Conservation (phyloP, 2,329 filamentous ascomycete genomes). For the Ascochyta pisi region DNA sequence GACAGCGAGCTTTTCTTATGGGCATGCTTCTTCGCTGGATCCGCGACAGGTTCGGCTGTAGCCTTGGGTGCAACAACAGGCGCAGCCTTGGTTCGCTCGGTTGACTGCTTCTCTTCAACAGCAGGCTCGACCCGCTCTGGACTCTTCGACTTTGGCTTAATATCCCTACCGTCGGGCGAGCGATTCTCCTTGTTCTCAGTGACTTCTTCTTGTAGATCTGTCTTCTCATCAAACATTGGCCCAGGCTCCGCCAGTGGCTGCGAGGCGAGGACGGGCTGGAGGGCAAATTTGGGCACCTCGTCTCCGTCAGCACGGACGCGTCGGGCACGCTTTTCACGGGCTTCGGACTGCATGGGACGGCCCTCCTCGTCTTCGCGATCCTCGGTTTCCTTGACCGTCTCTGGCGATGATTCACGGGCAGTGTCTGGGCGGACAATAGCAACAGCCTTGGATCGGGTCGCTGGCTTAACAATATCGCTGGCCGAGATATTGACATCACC, state of each 20-base stretch:
- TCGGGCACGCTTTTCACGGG: constrained; percentile 77
- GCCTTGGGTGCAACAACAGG: constrained; percentile 24
- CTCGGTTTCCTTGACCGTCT: constrained; percentile 49
- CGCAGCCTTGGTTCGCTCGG: constrained; percentile 27
- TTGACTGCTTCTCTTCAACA: constrained; percentile 18
- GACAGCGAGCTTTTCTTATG: constrained; percentile 65
- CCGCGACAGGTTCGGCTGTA: constrained; percentile 39
- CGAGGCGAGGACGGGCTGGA: constrained; percentile 48
- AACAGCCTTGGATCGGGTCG: constrained; percentile 80
- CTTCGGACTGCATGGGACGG: constrained; percentile 67
- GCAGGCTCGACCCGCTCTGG: constrained; percentile 32
- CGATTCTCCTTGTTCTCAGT: constrained; percentile 49
- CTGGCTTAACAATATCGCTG: constrained; percentile 68
- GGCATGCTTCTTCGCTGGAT: constrained; percentile 36
- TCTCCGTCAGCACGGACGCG: constrained; percentile 71
- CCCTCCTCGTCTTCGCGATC: constrained; percentile 65
- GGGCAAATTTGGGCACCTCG: constrained; percentile 76
- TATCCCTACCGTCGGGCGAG: constrained; percentile 35
- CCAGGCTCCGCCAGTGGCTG: constrained; percentile 41
- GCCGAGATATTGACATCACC: constrained; percentile 60
- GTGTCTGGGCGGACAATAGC: constrained; percentile 74
- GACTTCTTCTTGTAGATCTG: constrained; percentile 29
- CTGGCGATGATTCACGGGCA: constrained; percentile 49
- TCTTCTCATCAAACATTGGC: constrained; percentile 31
- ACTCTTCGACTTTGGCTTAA: constrained; percentile 38